Percentiles rank a stretch among this genome's conserved stretches.
These are phyloP conservation scores for Suillus clintonianus DNA, from an alignment of 768 basidiomycete species.

Conservation along the genomic window DNA sequence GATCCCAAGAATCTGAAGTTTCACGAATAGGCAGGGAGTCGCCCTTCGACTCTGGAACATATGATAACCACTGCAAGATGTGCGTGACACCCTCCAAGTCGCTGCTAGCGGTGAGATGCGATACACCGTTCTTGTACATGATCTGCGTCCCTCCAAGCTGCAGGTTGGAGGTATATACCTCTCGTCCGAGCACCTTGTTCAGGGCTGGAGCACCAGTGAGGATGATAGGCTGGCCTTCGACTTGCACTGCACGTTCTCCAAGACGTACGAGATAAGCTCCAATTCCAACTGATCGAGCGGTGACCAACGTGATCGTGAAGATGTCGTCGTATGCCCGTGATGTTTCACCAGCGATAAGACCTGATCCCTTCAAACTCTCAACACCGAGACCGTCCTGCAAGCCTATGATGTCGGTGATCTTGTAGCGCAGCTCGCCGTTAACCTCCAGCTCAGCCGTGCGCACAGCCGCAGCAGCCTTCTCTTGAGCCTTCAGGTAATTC, in stretches of 20 bases:
- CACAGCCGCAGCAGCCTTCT: slow-evolving; percentile 78
- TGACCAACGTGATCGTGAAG: slow-evolving; percentile 98
- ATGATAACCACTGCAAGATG: slow-evolving; percentile 94
- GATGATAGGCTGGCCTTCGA: slow-evolving; percentile 99
- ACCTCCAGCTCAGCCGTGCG: slow-evolving; percentile 84
- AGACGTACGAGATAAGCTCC: slow-evolving; percentile 98
- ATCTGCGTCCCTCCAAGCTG: slow-evolving; percentile 99
- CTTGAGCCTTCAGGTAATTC: slow-evolving; percentile 85
- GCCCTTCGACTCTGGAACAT: slow-evolving; percentile 83
- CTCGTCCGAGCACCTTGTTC: slow-evolving; percentile 98
- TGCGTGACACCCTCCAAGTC: slow-evolving; percentile 95
- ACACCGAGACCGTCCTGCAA: slow-evolving; percentile 97
- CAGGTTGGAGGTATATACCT: slow-evolving; percentile 97
- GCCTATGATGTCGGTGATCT: slow-evolving; percentile 96
- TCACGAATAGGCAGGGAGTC: slow-evolving; percentile 78
- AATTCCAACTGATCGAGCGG: slow-evolving; percentile 97
- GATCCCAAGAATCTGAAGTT: slow-evolving; percentile 83
- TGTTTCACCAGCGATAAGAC: slow-evolving; percentile 97
- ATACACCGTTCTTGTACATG: slow-evolving; percentile 99
- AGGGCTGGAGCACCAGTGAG: slow-evolving; percentile 95
- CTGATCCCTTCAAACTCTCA: slow-evolving; percentile 93
- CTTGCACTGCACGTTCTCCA: slow-evolving; percentile 96
- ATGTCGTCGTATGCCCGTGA: slow-evolving; percentile 99
- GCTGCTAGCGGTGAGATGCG: slow-evolving; percentile 92
- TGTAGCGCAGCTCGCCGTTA: slow-evolving; percentile 84